phyloP scores from a whole-genome alignment of 73 alveolate genomes.

The Stentor roeselii region DNA sequence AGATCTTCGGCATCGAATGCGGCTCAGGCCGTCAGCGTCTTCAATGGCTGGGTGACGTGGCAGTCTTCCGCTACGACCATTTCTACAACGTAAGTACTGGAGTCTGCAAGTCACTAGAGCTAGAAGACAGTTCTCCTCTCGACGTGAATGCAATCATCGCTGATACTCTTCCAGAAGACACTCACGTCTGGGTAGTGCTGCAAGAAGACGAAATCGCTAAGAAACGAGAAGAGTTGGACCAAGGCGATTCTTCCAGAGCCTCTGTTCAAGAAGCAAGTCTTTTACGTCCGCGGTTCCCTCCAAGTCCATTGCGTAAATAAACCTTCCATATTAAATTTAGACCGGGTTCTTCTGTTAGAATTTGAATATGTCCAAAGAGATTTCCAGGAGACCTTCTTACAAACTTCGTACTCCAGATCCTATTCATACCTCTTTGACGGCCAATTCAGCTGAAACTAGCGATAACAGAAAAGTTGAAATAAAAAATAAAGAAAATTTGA shows the following conservation, averaged over 20 bases:
- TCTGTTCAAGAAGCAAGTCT: not conserved
- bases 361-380: too few relatives aligned
- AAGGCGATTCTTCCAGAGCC: not conserved
- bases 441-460: too few relatives aligned
- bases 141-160: conserved; percentile 43
- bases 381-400: too few relatives aligned
- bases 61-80: conserved; percentile 64
- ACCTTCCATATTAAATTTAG: too few relatives aligned
- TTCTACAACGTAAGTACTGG: conserved; percentile 54
- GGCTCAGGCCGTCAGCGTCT: conserved; percentile 62
- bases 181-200: conserved; percentile 59
- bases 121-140: conserved; percentile 51
- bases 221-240: not conserved
- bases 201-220: conserved; percentile 46
- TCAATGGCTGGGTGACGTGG: conserved; percentile 65
- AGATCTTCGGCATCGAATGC: conserved; percentile 46
- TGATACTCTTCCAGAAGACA: conserved; percentile 51
- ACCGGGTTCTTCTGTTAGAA: too few relatives aligned
- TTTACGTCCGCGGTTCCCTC: not conserved
- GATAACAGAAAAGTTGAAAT: too few relatives aligned
- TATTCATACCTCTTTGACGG: too few relatives aligned
- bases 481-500: too few relatives aligned
- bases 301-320: conserved; percentile 2
- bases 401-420: too few relatives aligned
- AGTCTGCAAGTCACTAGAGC: conserved; percentile 54